phyloP scores from a whole-genome alignment of 73 alveolate species.

The Strombidium stylifer region DNA sequence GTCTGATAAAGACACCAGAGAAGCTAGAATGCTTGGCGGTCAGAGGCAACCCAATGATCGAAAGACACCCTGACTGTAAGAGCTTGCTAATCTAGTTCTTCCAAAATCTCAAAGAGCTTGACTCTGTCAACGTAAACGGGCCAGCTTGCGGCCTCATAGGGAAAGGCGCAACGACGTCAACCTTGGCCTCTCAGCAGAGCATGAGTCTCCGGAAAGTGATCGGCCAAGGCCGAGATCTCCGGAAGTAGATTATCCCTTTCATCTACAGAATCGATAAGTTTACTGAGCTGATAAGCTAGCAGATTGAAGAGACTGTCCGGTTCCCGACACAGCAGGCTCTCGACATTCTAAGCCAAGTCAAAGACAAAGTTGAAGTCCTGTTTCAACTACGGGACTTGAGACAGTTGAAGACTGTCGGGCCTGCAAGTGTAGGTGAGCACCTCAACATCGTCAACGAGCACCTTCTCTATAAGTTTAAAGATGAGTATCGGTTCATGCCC shows the following conservation, averaged over 20 bases:
- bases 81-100: neutral
- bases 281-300: neutral
- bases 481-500: neutral
- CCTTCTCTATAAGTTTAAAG: neutral
- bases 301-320: neutral
- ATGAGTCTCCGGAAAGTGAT: neutral
- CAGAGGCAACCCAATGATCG: slow-evolving; percentile 14
- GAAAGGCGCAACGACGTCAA: no score
- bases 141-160: no score
- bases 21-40: neutral
- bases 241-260: neutral
- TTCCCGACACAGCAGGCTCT: no score
- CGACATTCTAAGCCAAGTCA: neutral
- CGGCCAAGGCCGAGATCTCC: neutral
- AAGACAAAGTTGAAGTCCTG: neutral
- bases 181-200: neutral
- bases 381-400: no score
- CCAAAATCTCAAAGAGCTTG: neutral
- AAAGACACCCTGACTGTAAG: slow-evolving; percentile 13
- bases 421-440: neutral
- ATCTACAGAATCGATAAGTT: neutral
- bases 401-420: neutral
- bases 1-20: neutral
- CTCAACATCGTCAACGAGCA: neutral
- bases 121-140: no score